Percentiles rank a stretch among this genome's conserved stretches.
Conservation (phyloP, 176 grass and related monocot genomes). For the Ensete glaucum region DNA sequence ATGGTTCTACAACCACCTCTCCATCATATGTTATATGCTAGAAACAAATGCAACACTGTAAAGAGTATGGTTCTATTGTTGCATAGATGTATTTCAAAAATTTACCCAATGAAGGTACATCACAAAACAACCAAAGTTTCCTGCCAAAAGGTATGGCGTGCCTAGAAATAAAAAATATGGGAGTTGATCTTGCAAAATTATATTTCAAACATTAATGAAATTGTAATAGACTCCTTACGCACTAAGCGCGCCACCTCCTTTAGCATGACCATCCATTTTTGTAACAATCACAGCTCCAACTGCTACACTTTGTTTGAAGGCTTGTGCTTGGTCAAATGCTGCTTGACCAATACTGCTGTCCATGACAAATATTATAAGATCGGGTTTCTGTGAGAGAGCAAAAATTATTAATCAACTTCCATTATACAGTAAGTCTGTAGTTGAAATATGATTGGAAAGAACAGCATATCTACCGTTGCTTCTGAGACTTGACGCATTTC, state of each 20-base stretch:
- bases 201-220: neutral
- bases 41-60: too few relatives aligned
- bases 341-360: conserved; percentile 98
- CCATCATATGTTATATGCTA: too few relatives aligned
- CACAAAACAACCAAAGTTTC: neutral
- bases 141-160: neutral
- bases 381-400: conserved; percentile 65
- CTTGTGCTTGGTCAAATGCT: conserved; percentile 98
- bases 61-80: neutral
- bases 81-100: neutral
- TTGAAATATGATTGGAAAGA: neutral
- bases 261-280: too few relatives aligned
- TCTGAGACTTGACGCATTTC: conserved; percentile 99
- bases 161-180: neutral
- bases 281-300: conserved; percentile 98
- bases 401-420: neutral
- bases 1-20: too few relatives aligned
- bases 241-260: too few relatives aligned
- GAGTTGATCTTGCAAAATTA: neutral
- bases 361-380: conserved; percentile 98
- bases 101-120: neutral
- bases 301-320: conserved; percentile 90
- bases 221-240: too few relatives aligned
- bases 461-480: conserved; percentile 52
- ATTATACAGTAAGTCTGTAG: neutral